These are phyloP conservation scores for Fusarium pilosicola DNA, from an alignment of 2,329 filamentous ascomycete genomes.

Conservation along the genomic window DNA sequence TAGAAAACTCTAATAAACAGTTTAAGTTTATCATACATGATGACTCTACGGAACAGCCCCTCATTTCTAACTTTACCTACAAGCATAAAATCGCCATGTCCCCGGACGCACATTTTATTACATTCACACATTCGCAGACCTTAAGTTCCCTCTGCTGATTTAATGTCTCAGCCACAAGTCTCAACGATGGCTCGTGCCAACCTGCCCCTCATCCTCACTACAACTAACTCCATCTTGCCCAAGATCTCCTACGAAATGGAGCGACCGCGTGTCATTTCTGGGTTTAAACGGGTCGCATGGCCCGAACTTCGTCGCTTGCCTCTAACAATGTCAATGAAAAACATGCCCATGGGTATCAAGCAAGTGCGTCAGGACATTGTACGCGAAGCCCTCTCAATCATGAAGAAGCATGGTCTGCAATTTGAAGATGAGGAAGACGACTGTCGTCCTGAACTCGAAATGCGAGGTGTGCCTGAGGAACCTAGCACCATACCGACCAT, in stretches of 20 bases:
- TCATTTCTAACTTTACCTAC: background rate
- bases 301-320: background rate
- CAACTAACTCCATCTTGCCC: background rate
- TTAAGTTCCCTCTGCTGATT: background rate
- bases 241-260: background rate
- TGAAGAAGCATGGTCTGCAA: background rate
- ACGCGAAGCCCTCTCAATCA: background rate
- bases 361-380: rapidly evolving
- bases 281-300: background rate
- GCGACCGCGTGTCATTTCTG: rapidly evolving
- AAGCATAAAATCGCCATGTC: background rate
- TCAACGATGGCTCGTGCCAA: background rate
- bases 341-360: rapidly evolving
- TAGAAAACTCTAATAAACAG: rapidly evolving
- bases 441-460: rapidly evolving
- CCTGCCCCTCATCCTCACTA: background rate
- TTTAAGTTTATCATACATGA: background rate
- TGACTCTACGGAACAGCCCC: background rate
- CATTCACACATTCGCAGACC: background rate
- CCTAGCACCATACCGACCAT: background rate
- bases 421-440: background rate
- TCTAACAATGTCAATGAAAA: rapidly evolving
- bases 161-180: background rate
- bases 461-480: background rate
- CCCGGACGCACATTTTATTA: rapidly evolving